Conservation (phyloP, 2,329 filamentous ascomycete species). For the Pseudogymnoascus sp. region DNA sequence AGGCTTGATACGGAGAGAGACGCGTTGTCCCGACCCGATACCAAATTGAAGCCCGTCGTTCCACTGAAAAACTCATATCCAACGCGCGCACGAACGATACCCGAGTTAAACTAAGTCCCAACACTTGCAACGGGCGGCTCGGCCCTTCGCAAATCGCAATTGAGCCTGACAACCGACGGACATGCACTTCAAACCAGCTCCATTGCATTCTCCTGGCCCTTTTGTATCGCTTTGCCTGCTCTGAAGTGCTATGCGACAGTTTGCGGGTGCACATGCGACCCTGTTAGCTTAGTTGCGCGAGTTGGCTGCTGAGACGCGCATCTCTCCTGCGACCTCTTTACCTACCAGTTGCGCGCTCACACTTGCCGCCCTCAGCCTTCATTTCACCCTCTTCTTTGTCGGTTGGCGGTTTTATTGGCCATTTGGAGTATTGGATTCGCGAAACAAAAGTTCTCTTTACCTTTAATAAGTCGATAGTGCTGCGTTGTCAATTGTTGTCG, state of each 20-base stretch:
- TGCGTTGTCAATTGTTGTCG: conserved; percentile 1
- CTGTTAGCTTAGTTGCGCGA: background rate
- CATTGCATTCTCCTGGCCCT: background rate
- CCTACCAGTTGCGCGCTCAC: background rate
- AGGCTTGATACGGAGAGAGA: conserved; percentile 6
- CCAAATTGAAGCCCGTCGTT: background rate
- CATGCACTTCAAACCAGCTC: background rate
- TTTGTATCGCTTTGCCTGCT: background rate
- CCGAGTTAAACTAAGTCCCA: background rate
- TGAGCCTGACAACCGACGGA: background rate
- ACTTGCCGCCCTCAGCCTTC: background rate
- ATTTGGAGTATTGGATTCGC: conserved; percentile 6
- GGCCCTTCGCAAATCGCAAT: conserved; percentile 5
- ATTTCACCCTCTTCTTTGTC: background rate
- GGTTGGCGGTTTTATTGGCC: conserved; percentile 6
- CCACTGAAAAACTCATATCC: background rate
- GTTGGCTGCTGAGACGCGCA: background rate
- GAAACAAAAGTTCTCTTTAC: background rate
- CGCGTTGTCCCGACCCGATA: background rate
- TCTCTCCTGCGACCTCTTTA: background rate
- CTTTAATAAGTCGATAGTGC: conserved; percentile 1
- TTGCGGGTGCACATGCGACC: conserved; percentile 3
- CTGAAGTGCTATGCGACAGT: conserved; percentile 3
- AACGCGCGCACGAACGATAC: conserved; percentile 5
- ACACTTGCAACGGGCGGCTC: background rate